Evolutionary conservation across 2,329 filamentous ascomycete genomes (phyloP).

Genomic region (Ophiostoma pallidulum): DNA sequence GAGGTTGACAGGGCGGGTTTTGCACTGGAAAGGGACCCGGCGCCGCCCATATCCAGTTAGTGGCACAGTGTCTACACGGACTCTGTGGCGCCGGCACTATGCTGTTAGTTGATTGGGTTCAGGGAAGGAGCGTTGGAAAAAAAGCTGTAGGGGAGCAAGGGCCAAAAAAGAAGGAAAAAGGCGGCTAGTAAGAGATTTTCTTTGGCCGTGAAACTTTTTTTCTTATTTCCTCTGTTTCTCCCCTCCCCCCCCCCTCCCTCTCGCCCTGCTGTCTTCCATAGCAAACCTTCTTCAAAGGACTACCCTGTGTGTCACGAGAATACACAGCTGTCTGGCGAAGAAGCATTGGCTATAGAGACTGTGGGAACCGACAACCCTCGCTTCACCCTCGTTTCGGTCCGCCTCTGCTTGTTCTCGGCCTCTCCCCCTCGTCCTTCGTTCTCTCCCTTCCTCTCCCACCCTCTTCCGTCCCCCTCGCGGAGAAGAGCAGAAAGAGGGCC

Average conservation of each 20-base stretch:
- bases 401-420: neutral
- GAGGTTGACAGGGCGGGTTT: no score
- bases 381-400: neutral
- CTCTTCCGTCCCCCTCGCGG: neutral
- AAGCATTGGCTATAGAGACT: conserved; percentile 11
- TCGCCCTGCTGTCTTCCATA: neutral
- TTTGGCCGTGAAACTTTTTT: conserved; percentile 5
- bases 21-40: neutral
- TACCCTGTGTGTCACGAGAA: conserved; percentile 4
- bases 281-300: conserved; percentile 12
- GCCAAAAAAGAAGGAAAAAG: neutral
- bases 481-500: no score
- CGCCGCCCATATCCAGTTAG: neutral
- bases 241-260: neutral
- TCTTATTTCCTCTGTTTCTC: neutral
- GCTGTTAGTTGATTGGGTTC: conserved; percentile 1
- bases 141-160: conserved; percentile 5
- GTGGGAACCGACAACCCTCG: conserved; percentile 5
- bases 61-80: neutral
- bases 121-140: neutral
- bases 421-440: neutral
- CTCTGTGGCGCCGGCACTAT: conserved; percentile 2
- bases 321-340: conserved; percentile 13
- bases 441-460: neutral
- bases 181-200: conserved; percentile 11